phyloP scores from a whole-genome alignment of 345 rosid genomes.

The Gossypium sturtianum region DNA sequence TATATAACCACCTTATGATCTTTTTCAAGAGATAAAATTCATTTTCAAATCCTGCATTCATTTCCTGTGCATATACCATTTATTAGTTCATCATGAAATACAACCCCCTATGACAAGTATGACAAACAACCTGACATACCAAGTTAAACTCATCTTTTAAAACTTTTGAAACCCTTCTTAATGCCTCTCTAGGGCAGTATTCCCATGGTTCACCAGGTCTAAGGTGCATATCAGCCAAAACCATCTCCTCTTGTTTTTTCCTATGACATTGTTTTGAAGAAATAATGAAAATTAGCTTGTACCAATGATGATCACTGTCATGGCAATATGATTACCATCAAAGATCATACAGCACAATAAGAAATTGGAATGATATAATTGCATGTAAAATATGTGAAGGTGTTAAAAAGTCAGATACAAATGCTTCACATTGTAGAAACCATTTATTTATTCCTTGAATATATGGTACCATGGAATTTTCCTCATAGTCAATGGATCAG shows the following conservation, averaged over 20 bases:
- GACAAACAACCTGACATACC: slow-evolving; percentile 33
- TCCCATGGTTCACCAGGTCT: slow-evolving; percentile 89
- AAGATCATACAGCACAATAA: neutral
- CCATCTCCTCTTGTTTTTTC: slow-evolving; percentile 77
- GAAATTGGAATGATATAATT: slow-evolving; percentile 2
- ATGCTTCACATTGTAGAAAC: neutral
- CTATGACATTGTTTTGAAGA: slow-evolving; percentile 25
- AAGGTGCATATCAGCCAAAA: slow-evolving; percentile 87
- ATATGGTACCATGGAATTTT: slow-evolving; percentile 72
- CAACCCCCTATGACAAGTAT: neutral
- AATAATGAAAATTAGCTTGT: neutral
- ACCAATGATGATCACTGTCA: neutral
- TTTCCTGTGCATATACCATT: slow-evolving; percentile 36
- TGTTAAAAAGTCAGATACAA: neutral
- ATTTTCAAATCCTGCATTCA: slow-evolving; percentile 95
- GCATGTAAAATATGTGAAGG: neutral
- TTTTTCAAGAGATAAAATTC: slow-evolving; percentile 85
- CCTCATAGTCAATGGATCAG: slow-evolving; percentile 67
- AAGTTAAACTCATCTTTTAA: slow-evolving; percentile 79
- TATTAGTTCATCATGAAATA: slow-evolving; percentile 11
- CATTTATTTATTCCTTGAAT: neutral
- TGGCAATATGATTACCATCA: neutral
- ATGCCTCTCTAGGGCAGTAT: slow-evolving; percentile 86
- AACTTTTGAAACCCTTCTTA: slow-evolving; percentile 58
- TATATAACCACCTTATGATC: slow-evolving; percentile 36